Evolutionary conservation across 441 rosid species (phyloP).

Genomic region (Omphalea diandra): DNA sequence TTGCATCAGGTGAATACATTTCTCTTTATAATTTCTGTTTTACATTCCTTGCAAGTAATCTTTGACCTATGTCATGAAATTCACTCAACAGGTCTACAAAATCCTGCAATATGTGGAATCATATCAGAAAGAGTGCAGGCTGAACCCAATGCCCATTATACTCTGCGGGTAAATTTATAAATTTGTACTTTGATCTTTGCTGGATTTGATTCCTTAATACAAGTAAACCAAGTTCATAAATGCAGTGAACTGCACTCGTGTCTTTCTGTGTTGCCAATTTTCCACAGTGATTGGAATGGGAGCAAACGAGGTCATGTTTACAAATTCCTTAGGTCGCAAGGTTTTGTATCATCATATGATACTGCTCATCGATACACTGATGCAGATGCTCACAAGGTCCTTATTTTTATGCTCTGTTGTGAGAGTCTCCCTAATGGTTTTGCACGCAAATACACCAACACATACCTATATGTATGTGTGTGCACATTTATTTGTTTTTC

Average conservation of each 20-base stretch:
- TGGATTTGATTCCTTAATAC: conserved; percentile 4
- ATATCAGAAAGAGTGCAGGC: conserved; percentile 71
- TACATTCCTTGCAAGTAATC: not conserved
- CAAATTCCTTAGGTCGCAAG: conserved; percentile 82
- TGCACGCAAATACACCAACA: too few species aligned
- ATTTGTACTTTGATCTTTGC: conserved; percentile 12
- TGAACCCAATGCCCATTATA: conserved; percentile 67
- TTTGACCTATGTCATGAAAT: not conserved
- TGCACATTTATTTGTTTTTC: not conserved
- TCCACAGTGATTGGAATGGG: conserved; percentile 78
- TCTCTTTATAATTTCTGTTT: not conserved
- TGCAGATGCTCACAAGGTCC: conserved; percentile 87
- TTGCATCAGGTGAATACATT: conserved; percentile 52
- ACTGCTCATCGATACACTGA: conserved; percentile 86
- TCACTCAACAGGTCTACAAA: conserved; percentile 58
- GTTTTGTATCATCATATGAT: conserved; percentile 85
- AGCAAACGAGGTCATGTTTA: conserved; percentile 90
- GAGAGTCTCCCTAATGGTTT: not conserved
- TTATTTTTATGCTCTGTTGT: conserved; percentile 19
- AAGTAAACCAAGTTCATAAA: not conserved
- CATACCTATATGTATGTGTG: not conserved
- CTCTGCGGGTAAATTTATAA: conserved; percentile 68
- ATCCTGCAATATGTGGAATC: conserved; percentile 78
- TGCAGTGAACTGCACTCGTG: conserved; percentile 9
- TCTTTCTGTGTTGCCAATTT: conserved; percentile 8